These are phyloP conservation scores for Aspergillus tanneri DNA, from an alignment of 2,329 filamentous ascomycete genomes.

Conservation along the genomic window DNA sequence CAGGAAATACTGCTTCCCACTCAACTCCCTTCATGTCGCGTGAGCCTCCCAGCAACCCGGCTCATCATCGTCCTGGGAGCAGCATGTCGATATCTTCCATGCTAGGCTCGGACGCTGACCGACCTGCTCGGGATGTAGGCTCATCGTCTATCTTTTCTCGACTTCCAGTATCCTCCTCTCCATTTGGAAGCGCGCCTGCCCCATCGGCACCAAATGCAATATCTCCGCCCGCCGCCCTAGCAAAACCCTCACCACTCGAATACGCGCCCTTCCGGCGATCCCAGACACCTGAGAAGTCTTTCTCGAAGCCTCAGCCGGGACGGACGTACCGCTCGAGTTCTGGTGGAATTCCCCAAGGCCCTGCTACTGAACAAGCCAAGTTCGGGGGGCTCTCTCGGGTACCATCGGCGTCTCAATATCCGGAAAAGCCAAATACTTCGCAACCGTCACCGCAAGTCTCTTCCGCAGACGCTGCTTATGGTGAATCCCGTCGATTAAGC, in stretches of 20 bases:
- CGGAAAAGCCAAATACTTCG: constrained; percentile 36
- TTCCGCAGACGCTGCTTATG: constrained; percentile 35
- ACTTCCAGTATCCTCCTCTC: constrained; percentile 36
- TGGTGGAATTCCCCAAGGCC: constrained; percentile 28
- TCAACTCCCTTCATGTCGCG: constrained; percentile 47
- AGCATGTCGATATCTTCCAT: constrained; percentile 76
- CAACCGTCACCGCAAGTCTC: constrained; percentile 37
- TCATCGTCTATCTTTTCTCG: constrained; percentile 51
- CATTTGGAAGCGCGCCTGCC: constrained; percentile 34
- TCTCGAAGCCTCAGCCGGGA: constrained; percentile 47
- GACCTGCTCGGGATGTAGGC: constrained; percentile 47
- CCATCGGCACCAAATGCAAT: constrained; percentile 39
- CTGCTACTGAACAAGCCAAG: constrained; percentile 32
- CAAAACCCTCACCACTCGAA: constrained; percentile 53
- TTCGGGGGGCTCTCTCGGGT: constrained; percentile 33
- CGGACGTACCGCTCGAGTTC: constrained; percentile 41
- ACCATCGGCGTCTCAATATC: constrained; percentile 33
- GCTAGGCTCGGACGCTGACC: constrained; percentile 57
- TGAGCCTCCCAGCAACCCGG: constrained; percentile 55
- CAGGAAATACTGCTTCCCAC: constrained; percentile 41
- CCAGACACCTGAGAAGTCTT: constrained; percentile 69
- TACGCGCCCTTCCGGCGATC: constrained; percentile 65
- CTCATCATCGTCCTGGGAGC: constrained; percentile 58
- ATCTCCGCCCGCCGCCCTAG: constrained; percentile 44
- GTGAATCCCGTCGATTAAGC: constrained; percentile 43